Evolutionary conservation across 805 yeast species (phyloP), one percentile per base, ranked within the genome.

Genomic region (Pichia phayaonensis): DNA sequence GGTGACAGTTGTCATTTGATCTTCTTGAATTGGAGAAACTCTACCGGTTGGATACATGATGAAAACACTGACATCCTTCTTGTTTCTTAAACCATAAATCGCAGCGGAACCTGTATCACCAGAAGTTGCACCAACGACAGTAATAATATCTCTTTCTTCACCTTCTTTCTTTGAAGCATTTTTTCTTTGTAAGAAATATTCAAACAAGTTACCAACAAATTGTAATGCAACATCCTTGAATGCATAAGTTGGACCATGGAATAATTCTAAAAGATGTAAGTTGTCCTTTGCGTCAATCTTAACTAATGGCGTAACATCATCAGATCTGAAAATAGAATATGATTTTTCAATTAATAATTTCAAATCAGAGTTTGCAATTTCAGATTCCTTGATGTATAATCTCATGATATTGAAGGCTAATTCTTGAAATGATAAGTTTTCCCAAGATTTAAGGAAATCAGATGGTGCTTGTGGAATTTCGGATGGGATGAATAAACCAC

Each of bases 61-160:
- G 70, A 94, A 94, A 22, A 94, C 99, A 29, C 95, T 86, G n/a
- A 94, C 97, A 67, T 94, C 98, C 70, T 90, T 86, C 72, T 94
- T 94, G 68, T 95, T 95, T 72, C 99, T 80, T 59, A 94, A 78
- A 49, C 99, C 99, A 71, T 94, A 94, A 59, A 94, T 94, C 55
- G 99, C 99, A 49, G 99, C 99, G 48, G 96, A 86, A 53, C 99
- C 99, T 44, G 99, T 94, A 64, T 94, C 99, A 64, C 99, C 99
- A 44, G 96, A 86, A 26, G 99, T 94, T 42, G 99, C 99, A 63
- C 99, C 99, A 52, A 94, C 97, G 57, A 94, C 98, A 39, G 99
- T 94, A 62, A 94, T 75, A 53, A 80, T 79, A 59, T 89, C 94
- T 66, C 92, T 78, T 58, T 77, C 75, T 53, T 76, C 77, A 21